Base-by-base conservation (phyloP, 2,329 filamentous ascomycete genomes). In the Juglanconis oblonga region DNA sequence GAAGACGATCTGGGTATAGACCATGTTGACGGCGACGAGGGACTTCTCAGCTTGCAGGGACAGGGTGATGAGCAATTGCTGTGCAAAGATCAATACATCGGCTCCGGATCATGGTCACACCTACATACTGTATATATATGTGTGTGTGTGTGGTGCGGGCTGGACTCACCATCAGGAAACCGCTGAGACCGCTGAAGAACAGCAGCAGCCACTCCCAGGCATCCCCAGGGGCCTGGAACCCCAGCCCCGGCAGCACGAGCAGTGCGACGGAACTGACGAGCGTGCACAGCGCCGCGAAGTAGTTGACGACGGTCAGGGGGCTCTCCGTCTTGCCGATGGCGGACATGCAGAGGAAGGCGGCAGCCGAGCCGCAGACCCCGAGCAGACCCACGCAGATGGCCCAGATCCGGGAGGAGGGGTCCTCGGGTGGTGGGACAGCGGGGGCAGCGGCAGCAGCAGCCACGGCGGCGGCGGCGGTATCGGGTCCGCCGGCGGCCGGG, bases 51-150 rank as follows among this genome's bases (percentile, higher is more conserved):
- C 55, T 29, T 58, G 55, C 10, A 58, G 40, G 7, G 55, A 58
- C 32, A 58, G 7, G 11, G 55, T 58, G 13, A 58, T 58, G 40
- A 58, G 49, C 8, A 52, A 52, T 58, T 58, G 55, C 55, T 58
- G 35, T 13, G 1, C 32, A 52, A 38, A 38, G 11, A 36, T 40
- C 38, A 40, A n/a, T 13, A 42, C 24, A 2, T 24, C 24, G 24
- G 24, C 24, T 8, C 2, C 17, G 6, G 7, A 13, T 17, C 5
- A 38, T n/a, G 11, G 4, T 38, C 36, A 38, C 49, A 13, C 29
- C 11, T 10, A 17, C 35, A 38, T 24, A 13, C 11, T 35, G 3
- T 29, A 3, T 11, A 11, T 3, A 44, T 24, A 53, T 5, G 33
- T 24, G 44, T 5, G 4, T 11, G 3, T 5, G 17, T 3, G 13